Evolutionary conservation across 2,329 filamentous ascomycete genomes (phyloP), one percentile per base, ranked within the genome.

Genomic region (Ophiocordyceps camponoti-saundersi): DNA sequence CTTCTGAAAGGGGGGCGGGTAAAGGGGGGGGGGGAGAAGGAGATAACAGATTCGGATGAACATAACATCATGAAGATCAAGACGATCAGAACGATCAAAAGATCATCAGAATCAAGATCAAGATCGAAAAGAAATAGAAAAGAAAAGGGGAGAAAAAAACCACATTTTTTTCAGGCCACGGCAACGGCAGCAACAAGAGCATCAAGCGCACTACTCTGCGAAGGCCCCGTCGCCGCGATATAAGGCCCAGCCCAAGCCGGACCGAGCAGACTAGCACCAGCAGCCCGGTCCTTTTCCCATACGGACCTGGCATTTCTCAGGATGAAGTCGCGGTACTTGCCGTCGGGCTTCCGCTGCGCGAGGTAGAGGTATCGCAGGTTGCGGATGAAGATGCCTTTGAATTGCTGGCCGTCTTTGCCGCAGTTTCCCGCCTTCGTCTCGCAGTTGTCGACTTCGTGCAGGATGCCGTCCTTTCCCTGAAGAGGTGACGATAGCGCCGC

Each of bases 381-480:
- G 20, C 80, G 71, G 16, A 75, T 68, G 51, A 85, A 84, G 34
- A 85, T 67, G 3, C 82, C 82, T 61, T 87, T 86, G 70, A 86
- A 87, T 55, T 83, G 77, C 32, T 74, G 68, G 1, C 68, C 72
- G 49, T 79, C 72, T 18, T 55, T 58, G 12, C 64, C 66, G 47
- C 68, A 74, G 51, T 64, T 53, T 40, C 59, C 59, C 10, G 51
- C 45, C 15, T 52, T 48, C 18, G 57, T 55, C 49, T 65, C 63
- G 48, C 63, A 66, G 34, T 58, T 52, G 50, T 60, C 61, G 10
- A 56, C 54, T 53, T 66, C 63, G 15, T 57, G 51, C 5, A 80
- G 60, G 23, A 79, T 64, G 12, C 69, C 67, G 46, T 68, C 59
- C 0, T 59, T 48, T 49, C 71, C 65, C 4, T 67, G 57, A 6